A percentile compares a stretch with the other conserved stretches of the same genome.
These are phyloP conservation scores for Chlorella sp. DNA, from an alignment of 139 green algal genomes.

Conservation along the genomic window DNA sequence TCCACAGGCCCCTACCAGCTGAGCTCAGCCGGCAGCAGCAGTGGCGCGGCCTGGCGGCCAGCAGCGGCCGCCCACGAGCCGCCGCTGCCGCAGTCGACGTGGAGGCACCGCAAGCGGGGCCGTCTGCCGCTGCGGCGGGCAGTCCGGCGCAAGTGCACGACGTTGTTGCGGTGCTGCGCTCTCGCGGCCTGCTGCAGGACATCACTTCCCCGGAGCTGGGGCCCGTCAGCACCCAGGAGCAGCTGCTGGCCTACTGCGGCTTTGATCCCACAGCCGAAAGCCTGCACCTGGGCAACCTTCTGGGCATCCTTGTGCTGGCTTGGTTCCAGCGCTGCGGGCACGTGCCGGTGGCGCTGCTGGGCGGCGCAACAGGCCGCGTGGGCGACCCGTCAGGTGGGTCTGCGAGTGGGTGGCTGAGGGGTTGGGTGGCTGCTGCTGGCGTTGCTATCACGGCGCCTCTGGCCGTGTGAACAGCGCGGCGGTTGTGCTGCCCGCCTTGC, in stretches of 20 bases:
- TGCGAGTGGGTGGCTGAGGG: too few species aligned
- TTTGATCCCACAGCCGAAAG: conserved; percentile 97
- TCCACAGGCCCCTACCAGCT: neutral
- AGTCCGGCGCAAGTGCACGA: conserved; percentile 36
- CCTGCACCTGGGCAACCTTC: conserved; percentile 95
- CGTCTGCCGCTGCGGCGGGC: neutral
- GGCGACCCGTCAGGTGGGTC: conserved; percentile 92
- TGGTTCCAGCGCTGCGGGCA: conserved; percentile 97
- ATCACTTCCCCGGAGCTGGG: conserved; percentile 78
- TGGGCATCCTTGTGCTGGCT: conserved; percentile 96
- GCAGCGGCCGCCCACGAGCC: neutral
- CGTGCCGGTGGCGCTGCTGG: conserved; percentile 84
- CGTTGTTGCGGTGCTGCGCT: conserved; percentile 72
- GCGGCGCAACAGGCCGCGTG: conserved; percentile 92
- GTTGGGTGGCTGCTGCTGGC: too few species aligned
- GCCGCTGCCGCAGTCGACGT: conserved; percentile 1
- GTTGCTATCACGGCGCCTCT: too few species aligned
- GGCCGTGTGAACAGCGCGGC: too few species aligned
- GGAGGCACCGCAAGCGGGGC: neutral
- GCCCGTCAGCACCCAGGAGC: conserved; percentile 33
- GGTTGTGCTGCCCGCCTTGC: too few species aligned
- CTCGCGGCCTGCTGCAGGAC: conserved; percentile 85
- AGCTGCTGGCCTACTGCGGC: conserved; percentile 92
- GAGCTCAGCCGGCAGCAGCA: neutral
- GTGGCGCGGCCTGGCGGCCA: conserved; percentile 12